Evolutionary conservation across 2,329 filamentous ascomycete genomes (phyloP).

Genomic region (Fusarium sp.): DNA sequence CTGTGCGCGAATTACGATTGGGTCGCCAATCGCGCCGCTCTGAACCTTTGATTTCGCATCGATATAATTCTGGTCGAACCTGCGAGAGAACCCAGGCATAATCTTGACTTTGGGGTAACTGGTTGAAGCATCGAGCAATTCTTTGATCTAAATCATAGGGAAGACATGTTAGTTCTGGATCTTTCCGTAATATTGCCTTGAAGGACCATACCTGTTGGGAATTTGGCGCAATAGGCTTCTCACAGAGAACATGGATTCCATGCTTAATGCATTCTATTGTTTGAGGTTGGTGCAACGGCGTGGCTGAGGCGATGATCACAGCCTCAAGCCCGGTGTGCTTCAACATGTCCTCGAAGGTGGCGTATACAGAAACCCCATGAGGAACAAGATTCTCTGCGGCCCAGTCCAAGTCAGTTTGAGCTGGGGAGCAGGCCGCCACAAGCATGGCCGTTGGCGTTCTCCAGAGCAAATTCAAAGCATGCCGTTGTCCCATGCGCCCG

Average conservation of each 20-base stretch:
- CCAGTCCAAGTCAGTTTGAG: constrained; percentile 61
- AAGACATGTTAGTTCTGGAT: no score
- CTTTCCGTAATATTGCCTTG: no score
- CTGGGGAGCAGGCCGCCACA: constrained; percentile 65
- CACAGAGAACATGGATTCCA: constrained; percentile 71
- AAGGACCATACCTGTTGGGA: no score
- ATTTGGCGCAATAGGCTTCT: constrained; percentile 75
- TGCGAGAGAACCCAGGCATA: constrained; percentile 56
- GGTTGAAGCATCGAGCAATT: constrained; percentile 66
- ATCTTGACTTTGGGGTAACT: constrained; percentile 73
- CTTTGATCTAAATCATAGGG: no score
- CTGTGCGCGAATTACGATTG: constrained; percentile 54
- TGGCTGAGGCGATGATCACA: constrained; percentile 59
- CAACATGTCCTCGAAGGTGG: constrained; percentile 64
- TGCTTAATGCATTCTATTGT: constrained; percentile 69
- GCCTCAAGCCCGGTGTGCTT: constrained; percentile 56
- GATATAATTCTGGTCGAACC: constrained; percentile 75
- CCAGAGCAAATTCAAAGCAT: constrained; percentile 64
- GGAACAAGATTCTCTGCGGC: constrained; percentile 60
- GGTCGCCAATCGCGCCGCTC: constrained; percentile 70
- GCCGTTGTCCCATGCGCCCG: constrained; percentile 68
- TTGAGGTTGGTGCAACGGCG: constrained; percentile 71
- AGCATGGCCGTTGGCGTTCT: constrained; percentile 63
- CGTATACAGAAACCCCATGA: constrained; percentile 62
- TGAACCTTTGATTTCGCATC: constrained; percentile 69